Base-by-base conservation (phyloP, 257 asterid species). In the Catharanthus roseus region DNA sequence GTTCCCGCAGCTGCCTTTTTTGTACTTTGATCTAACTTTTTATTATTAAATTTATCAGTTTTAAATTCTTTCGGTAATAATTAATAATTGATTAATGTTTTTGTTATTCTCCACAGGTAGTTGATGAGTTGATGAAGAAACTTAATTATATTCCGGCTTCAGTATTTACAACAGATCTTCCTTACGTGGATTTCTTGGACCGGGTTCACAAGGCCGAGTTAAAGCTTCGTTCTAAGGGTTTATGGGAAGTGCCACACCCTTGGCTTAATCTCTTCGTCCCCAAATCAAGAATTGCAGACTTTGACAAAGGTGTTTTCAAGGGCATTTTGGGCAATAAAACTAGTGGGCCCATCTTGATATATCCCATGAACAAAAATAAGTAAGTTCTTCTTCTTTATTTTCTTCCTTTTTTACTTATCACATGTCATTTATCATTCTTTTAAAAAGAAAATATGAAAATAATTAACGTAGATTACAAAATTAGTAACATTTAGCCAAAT, bases 201-300 rank as follows among this genome's bases (percentile, higher is more conserved):
- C 89, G 97, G 82, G 97, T 90, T 80, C 93, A 88, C 87, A 88
- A 86, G 80, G 93, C 93, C 36, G 97, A 90, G 87, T 39, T 84
- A 80, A 88, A 84, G 49, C 87, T 86, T 18, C 83, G 90, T 72
- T 75, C 92, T 76, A 88, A 88, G 83, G 86, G 88, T 16, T 78
- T 90, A 19, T 90, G 96, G 96, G 95, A 88, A 45, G 96, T 90
- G 55, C 96, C 95, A 29, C 97, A 90, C 74, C 97, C 97, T n/a
- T 90, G 96, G 97, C 83, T 90, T 5, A 90, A 90, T 73, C 73
- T 90, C 1, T 88, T 90, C 61, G 89, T 90, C 3, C 97, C 97
- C 2, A 85, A 84, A 69, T 90, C 97, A 51, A 83, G 86, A 77
- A 88, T 90, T 26, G 81, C 45, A 0, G 97, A 88, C 65, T 88